Conservation (phyloP, 2,329 filamentous ascomycete genomes). For the Botrytis byssoidea region DNA sequence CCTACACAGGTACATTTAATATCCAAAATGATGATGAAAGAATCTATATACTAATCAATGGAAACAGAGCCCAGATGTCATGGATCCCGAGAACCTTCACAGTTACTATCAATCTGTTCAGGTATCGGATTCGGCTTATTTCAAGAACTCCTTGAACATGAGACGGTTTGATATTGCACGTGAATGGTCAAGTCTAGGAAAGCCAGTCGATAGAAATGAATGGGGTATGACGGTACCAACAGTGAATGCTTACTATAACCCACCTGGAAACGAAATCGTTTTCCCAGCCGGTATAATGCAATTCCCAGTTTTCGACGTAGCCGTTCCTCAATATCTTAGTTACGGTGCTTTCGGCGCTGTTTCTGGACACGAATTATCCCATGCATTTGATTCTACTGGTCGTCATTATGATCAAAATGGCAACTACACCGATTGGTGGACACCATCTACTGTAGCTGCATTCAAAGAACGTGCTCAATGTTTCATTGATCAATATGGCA, state of each 20-base stretch:
- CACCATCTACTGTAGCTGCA: conserved; percentile 54
- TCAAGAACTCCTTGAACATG: conserved; percentile 55
- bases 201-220: conserved; percentile 58
- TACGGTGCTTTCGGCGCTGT: conserved; percentile 70
- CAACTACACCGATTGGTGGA: conserved; percentile 67
- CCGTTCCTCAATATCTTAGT: conserved; percentile 61
- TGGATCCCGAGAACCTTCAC: conserved; percentile 54
- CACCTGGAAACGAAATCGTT: conserved; percentile 57
- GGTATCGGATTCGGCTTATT: conserved; percentile 52
- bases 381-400: conserved; percentile 67
- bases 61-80: conserved; percentile 54
- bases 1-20: conserved; percentile 48
- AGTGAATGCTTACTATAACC: conserved; percentile 66
- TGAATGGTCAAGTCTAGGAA: conserved; percentile 58
- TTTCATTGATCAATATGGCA: conserved; percentile 65
- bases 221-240: conserved; percentile 62
- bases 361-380: conserved; percentile 67
- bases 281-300: conserved; percentile 71
- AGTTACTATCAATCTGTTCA: conserved; percentile 56
- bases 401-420: conserved; percentile 64
- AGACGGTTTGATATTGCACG: conserved; percentile 48
- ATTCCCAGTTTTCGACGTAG: conserved; percentile 61
- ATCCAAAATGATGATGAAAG: neutral
- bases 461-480: conserved; percentile 62
- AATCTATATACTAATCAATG: conserved; percentile 24